phyloP scores from a whole-genome alignment of 495 filamentous ascomycete species.

The Aspergillus indologenus region DNA sequence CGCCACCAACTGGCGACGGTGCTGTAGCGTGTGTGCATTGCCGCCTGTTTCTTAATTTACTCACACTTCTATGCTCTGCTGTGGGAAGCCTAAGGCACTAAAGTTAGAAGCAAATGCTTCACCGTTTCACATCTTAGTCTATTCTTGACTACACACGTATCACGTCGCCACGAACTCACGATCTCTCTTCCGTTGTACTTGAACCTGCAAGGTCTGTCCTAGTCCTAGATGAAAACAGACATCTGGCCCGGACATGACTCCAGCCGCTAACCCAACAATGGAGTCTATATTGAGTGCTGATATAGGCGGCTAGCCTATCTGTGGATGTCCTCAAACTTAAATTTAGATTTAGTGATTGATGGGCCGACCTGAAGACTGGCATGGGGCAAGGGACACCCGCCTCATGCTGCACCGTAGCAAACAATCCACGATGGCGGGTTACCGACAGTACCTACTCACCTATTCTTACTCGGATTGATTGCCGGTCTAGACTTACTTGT shows the following conservation, averaged over 20 bases:
- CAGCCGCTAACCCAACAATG: neutral
- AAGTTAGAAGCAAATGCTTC: neutral
- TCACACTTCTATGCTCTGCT: too few species aligned
- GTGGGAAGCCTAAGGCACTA: neutral
- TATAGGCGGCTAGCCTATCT: neutral
- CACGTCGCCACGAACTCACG: neutral
- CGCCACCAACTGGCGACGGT: neutral
- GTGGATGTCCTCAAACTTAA: neutral
- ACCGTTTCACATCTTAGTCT: neutral
- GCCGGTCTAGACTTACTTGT: neutral
- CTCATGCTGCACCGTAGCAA: neutral
- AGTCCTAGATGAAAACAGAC: too few species aligned
- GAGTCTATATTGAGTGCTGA: neutral
- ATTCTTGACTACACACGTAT: neutral
- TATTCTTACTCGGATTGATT: neutral
- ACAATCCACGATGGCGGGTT: neutral
- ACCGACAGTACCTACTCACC: neutral
- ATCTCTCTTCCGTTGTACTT: too few species aligned
- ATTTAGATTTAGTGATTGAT: neutral
- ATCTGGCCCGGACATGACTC: too few species aligned
- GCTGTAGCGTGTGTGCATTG: too few species aligned
- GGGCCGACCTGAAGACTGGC: too few species aligned
- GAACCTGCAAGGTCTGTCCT: too few species aligned
- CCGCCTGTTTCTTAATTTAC: neutral
- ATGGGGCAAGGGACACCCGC: too few species aligned